Conservation (phyloP, 2,329 filamentous ascomycete genomes). For the Sporothrix euskadiensis region DNA sequence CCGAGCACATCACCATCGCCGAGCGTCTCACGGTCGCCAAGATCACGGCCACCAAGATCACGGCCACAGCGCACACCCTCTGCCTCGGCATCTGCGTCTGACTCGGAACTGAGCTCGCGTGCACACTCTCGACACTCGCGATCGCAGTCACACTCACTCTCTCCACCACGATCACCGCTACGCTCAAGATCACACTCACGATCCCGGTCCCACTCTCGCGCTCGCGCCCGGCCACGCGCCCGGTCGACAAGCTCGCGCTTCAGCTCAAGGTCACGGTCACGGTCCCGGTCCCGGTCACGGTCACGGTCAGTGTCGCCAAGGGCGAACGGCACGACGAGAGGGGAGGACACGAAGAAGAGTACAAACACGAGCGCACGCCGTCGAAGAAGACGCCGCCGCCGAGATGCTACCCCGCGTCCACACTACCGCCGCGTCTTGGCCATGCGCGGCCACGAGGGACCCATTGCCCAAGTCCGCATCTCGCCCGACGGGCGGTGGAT, state of each 20-base stretch:
- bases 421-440: conserved; percentile 70
- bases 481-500: conserved; percentile 89
- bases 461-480: conserved; percentile 83
- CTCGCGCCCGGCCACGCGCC: background rate
- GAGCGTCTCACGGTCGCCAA: background rate
- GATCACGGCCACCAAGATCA: background rate
- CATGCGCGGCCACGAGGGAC: conserved; percentile 74
- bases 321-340: background rate
- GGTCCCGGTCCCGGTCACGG: conserved; percentile 37
- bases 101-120: background rate
- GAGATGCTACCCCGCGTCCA: conserved; percentile 52
- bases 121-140: background rate
- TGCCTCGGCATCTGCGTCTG: background rate
- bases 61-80: background rate
- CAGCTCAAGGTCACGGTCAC: conserved; percentile 32
- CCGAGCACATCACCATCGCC: background rate
- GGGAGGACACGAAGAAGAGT: background rate
- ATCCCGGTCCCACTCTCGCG: conserved; percentile 38
- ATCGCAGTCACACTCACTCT: background rate
- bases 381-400: conserved; percentile 38
- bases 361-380: background rate
- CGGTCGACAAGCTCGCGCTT: conserved; percentile 10
- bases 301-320: conserved; percentile 40
- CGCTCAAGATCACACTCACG: background rate
- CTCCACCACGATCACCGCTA: background rate